phyloP scores from a whole-genome alignment of 306 rosid genomes.

The Vigna angularis region DNA sequence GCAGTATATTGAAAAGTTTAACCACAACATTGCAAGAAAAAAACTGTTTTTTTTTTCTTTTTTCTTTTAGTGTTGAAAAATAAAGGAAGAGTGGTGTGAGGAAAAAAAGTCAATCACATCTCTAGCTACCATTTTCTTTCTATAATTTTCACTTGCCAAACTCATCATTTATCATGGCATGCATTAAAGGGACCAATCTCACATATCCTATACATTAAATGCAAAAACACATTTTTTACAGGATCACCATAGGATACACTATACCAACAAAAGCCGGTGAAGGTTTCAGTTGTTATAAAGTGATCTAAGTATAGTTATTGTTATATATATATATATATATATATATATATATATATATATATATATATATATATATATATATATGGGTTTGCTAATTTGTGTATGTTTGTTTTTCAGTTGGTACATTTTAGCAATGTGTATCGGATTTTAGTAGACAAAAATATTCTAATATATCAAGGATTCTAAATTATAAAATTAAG shows the following conservation, averaged over 20 bases:
- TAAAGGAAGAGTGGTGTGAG: neutral
- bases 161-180: slow-evolving; percentile 9
- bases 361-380: neutral
- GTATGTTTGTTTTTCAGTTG: too few relatives aligned
- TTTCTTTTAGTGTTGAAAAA: neutral
- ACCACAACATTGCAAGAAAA: too few relatives aligned
- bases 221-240: neutral
- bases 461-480: too few relatives aligned
- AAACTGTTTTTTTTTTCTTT: neutral
- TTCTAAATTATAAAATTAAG: too few relatives aligned
- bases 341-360: neutral
- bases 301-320: neutral
- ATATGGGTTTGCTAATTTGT: too few relatives aligned
- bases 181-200: slow-evolving; percentile 6
- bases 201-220: neutral
- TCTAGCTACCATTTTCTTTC: neutral
- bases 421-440: too few relatives aligned
- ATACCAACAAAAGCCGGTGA: neutral
- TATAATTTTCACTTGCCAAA: neutral
- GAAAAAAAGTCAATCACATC: neutral
- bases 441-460: too few relatives aligned
- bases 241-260: slow-evolving; percentile 1
- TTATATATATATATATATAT: too few relatives aligned
- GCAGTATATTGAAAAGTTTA: slow-evolving; percentile 9
- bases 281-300: slow-evolving; percentile 6